These are phyloP conservation scores for Triangularia setosa DNA, from an alignment of 2,329 filamentous ascomycete genomes.

Conservation along the genomic window DNA sequence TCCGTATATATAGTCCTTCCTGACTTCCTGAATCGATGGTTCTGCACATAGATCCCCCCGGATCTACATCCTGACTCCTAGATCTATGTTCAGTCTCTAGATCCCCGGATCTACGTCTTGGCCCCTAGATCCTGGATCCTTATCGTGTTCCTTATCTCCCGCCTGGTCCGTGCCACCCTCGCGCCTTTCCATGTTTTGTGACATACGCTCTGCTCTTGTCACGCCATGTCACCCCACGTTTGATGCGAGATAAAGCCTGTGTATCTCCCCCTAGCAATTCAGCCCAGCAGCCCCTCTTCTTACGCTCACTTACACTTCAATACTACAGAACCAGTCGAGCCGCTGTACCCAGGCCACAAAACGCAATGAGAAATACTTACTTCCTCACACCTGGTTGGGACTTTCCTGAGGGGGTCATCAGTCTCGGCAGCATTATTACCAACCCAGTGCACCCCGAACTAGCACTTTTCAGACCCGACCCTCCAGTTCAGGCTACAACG, in stretches of 20 bases:
- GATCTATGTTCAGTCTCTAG: too few relatives aligned
- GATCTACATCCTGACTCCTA: too few relatives aligned
- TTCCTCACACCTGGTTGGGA: constrained; percentile 18
- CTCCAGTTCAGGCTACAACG: not conserved
- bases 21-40: too few relatives aligned
- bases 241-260: not conserved
- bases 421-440: constrained; percentile 17
- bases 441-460: constrained; percentile 13
- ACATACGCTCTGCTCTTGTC: not conserved
- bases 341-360: not conserved
- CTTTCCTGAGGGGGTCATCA: not conserved
- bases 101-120: too few relatives aligned
- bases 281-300: not conserved
- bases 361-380: constrained; percentile 1
- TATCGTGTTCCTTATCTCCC: too few relatives aligned
- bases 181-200: too few relatives aligned
- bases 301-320: not conserved
- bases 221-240: not conserved
- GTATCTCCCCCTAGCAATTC: not conserved
- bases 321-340: not conserved
- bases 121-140: too few relatives aligned
- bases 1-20: too few relatives aligned
- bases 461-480: constrained; percentile 7
- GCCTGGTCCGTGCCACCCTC: too few relatives aligned
- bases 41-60: too few relatives aligned